A percentile compares a stretch with the other conserved stretches of the same genome.
These are phyloP conservation scores for Triticum urartu DNA, from an alignment of 176 grass and related monocot species.

Conservation along the genomic window DNA sequence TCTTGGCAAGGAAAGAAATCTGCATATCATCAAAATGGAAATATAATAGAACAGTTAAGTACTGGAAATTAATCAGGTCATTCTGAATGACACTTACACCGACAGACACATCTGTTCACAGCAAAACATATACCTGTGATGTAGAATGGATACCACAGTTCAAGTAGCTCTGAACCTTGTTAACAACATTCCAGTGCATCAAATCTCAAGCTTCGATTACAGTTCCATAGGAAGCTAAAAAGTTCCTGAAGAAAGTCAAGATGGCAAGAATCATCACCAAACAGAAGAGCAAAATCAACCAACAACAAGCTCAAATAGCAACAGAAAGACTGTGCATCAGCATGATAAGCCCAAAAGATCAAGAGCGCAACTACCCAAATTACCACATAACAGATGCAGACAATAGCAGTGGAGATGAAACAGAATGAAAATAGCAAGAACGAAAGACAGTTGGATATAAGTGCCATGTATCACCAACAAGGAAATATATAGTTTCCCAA, in stretches of 20 bases:
- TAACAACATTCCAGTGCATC: not conserved
- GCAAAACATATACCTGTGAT: not conserved
- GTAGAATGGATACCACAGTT: not conserved
- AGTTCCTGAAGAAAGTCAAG: not conserved
- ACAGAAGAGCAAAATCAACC: not conserved
- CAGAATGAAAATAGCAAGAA: not conserved
- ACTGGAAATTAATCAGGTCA: conserved; percentile 18
- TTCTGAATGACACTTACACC: conserved; percentile 6
- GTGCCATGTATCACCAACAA: conserved; percentile 20
- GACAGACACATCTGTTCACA: not conserved
- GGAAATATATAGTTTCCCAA: not conserved
- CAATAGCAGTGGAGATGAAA: not conserved
- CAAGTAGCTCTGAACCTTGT: conserved; percentile 3
- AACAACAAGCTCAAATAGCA: not conserved
- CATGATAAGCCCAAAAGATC: not conserved
- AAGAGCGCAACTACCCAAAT: not conserved
- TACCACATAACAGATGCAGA: not conserved
- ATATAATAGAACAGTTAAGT: conserved; percentile 11
- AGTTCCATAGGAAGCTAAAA: not conserved
- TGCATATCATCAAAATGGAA: conserved; percentile 2
- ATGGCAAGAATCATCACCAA: not conserved
- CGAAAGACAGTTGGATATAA: not conserved
- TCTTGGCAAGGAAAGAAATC: conserved; percentile 34
- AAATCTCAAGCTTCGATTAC: not conserved
- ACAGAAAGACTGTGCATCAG: not conserved